Base-by-base conservation (phyloP, 2,329 filamentous ascomycete genomes). In the Botryotinia globosa region DNA sequence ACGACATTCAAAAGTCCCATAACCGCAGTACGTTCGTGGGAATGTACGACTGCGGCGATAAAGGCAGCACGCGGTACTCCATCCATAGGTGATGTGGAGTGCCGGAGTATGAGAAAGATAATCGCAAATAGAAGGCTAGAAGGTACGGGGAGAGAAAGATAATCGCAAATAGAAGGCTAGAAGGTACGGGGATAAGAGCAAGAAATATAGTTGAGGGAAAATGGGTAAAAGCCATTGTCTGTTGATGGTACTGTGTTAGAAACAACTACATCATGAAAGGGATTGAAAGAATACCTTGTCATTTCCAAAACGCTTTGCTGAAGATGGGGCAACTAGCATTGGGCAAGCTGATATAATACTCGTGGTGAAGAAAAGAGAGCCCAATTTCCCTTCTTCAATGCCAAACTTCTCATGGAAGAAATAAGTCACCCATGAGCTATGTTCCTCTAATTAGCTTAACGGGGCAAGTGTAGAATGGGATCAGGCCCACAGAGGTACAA, bases 181-280 rank as follows among this genome's bases (percentile, higher is more conserved):
- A 80, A 0, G 90, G 88, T 0, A 90, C 77, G 0, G 89, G 87
- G 34, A 93, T 88, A 32, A 93, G 81, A 22, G 87, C 83, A 1
- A 93, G 85, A 75, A 89, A 90, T 39, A 93, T 81, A 12, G 91
- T 85, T 0, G 90, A 92, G 0, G 91, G 91, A 0, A 93, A 83
- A 76, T 93, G 91, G 0, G 91, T 92, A 78, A 92, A 91, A 14
- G 92, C 90, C 91, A 93, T 93, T 1, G 91, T 92, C 84, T 89
- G 74, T 0, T 67, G 37, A 65, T 34, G 51, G 29, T 42, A 20
- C 16, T 16, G 39, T 61, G 48, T 29, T 62, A 37, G 39, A n/a
- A 29, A 20, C 20, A 29, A 37, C 32, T 37, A 64, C 89, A 71
- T 7, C 42, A 32, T 25, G 32, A 25, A 25, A 29, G 32, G 45